Evolutionary conservation across 805 yeast genomes (phyloP), one percentile per base, ranked within the genome.

Genomic region (Candida dendrica): DNA sequence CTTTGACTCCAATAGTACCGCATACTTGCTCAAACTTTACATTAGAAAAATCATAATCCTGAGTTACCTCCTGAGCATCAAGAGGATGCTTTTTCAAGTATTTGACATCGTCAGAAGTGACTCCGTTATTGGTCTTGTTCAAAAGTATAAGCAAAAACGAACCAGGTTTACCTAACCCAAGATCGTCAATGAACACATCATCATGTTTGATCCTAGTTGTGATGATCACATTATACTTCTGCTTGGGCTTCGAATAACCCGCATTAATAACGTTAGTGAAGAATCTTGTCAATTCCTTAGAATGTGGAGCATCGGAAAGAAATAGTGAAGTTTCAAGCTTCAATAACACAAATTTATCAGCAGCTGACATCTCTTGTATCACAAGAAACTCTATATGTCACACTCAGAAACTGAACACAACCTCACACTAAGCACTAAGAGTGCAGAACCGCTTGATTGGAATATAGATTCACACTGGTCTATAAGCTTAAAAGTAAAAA

Each of bases 131-230:
- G 6, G n/a, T 10, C 1, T 43, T 15, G 30, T 41, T 40, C 7
- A 52, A 19, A 2, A 47, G 44, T 3, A 47, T 45, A 14, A 49
- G 16, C 2, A 53, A 14, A 30, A 49, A 53, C 4, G 47, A 41
- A 10, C 47, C 54, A 1, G 46, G 43, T 13, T 46, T 43, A 15
- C 43, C 19, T 3, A 53, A 40, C 3, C 53, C 58, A 10, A 53
- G 26, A 27, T 53, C 58, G 1, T 36, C 26, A 3, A 49, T n/a
- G 36, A 53, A 50, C 5, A 48, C 43, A 0, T 33, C 33, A 1
- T 34, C 37, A 31, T 38, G 33, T 34, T 53, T 52, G 29, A 53
- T 49, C n/a, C 58, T 41, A 1, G 50, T 27, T 3, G 56, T 43
- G 13, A 39, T 43, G 13, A 53, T 51, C 3, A 53, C 40, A 5